A percentile compares a stretch with the other conserved stretches of the same genome.
Conservation (phyloP, 139 green algal species). For the Micromonas pusilla region DNA sequence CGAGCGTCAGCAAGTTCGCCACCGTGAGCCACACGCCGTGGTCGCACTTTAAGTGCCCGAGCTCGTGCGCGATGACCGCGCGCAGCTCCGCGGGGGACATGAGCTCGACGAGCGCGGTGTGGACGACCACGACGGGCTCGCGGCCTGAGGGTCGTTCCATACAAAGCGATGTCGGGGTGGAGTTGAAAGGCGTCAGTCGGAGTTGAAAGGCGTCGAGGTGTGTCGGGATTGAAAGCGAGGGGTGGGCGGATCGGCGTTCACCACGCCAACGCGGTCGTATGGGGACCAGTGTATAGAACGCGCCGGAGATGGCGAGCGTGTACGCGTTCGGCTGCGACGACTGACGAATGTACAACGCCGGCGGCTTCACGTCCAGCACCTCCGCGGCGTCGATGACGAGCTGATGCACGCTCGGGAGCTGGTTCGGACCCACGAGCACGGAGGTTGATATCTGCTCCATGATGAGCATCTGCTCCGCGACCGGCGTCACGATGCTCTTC, state of each 20-base stretch:
- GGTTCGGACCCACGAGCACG: constrained; percentile 64
- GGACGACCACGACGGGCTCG: constrained; percentile 89
- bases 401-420: constrained; percentile 73
- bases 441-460: constrained; percentile 88
- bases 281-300: no score
- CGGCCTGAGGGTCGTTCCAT: no score
- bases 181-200: no score
- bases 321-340: constrained; percentile 86
- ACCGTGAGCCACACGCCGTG: constrained; percentile 91
- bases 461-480: constrained; percentile 76
- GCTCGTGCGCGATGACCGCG: constrained; percentile 55
- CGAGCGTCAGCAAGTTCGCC: constrained; percentile 79
- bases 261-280: no score
- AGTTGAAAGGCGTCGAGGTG: no score
- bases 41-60: constrained; percentile 79
- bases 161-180: no score
- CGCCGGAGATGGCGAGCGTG: constrained; percentile 82
- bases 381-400: constrained; percentile 60
- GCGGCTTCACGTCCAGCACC: constrained; percentile 36
- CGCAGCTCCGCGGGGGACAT: constrained; percentile 73
- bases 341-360: constrained; percentile 51
- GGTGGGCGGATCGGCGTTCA: no score
- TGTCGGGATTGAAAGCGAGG: no score
- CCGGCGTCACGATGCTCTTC: constrained; percentile 63
- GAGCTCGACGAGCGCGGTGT: constrained; percentile 89